A percentile compares a stretch with the other conserved stretches of the same genome.
Evolutionary conservation across 768 basidiomycete species (phyloP).

Genomic region (Amanita polypyramis): DNA sequence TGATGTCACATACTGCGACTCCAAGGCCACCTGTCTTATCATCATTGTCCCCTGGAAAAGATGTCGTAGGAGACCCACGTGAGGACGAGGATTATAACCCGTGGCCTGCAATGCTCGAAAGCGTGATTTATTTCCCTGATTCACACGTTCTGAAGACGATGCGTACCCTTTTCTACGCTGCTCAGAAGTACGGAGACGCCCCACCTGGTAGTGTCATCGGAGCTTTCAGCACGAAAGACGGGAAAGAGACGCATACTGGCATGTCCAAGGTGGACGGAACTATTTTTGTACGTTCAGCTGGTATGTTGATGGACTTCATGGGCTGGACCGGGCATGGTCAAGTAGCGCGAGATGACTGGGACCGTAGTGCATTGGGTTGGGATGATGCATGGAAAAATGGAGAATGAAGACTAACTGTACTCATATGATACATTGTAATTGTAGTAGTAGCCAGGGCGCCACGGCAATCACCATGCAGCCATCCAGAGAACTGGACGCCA

Average conservation of each 20-base stretch:
- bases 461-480: too few species aligned
- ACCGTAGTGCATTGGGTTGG: constrained; percentile 48
- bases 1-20: constrained; percentile 33
- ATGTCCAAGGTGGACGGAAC: constrained; percentile 40
- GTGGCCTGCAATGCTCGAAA: constrained; percentile 40
- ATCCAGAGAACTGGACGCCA: too few species aligned
- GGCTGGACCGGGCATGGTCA: constrained; percentile 49
- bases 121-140: constrained; percentile 37
- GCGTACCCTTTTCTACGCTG: constrained; percentile 37
- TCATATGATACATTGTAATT: neutral
- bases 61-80: constrained; percentile 24
- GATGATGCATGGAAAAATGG: constrained; percentile 42
- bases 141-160: constrained; percentile 41
- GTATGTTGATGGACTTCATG: constrained; percentile 41
- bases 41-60: constrained; percentile 8
- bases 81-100: constrained; percentile 33
- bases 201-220: constrained; percentile 30
- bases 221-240: constrained; percentile 24
- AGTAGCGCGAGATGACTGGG: constrained; percentile 35
- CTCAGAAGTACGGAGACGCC: constrained; percentile 34
- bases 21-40: constrained; percentile 26
- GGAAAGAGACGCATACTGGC: constrained; percentile 35
- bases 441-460: too few species aligned
- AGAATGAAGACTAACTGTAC: constrained; percentile 12
- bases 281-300: constrained; percentile 46